phyloP scores from a whole-genome alignment of 345 rosid genomes.

The Ceriops tagal region DNA sequence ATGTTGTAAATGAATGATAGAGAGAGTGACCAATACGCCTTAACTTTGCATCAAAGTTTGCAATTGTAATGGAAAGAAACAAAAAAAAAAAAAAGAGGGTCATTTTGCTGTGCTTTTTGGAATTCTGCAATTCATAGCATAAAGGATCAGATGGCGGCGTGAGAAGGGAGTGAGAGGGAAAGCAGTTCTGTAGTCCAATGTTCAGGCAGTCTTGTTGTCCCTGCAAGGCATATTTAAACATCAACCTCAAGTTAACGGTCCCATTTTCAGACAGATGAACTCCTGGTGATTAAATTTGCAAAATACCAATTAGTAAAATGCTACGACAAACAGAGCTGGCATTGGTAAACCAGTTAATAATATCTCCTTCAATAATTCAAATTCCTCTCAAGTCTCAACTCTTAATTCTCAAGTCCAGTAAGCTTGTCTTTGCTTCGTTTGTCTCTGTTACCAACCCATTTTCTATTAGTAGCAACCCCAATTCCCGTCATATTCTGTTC shows the following conservation, averaged over 20 bases:
- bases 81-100: background rate
- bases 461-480: too few species aligned
- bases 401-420: too few species aligned
- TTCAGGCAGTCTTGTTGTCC: conserved; percentile 13
- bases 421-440: background rate
- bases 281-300: background rate
- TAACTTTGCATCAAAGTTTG: conserved; percentile 2
- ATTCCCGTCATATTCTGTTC: too few species aligned
- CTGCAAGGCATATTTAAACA: background rate
- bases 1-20: background rate
- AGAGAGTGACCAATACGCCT: conserved; percentile 10
- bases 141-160: conserved; percentile 2
- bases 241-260: background rate
- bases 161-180: conserved; percentile 1
- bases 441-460: too few species aligned
- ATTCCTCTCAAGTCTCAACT: background rate
- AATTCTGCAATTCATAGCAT: conserved; percentile 14
- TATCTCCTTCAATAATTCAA: background rate
- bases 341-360: background rate
- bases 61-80: too few species aligned
- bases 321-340: background rate
- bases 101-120: conserved; percentile 10
- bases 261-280: background rate
- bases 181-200: conserved; percentile 3
- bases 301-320: conserved; percentile 4